Base-by-base conservation (phyloP, 306 rosid species). In the Gleditsia sinensis region DNA sequence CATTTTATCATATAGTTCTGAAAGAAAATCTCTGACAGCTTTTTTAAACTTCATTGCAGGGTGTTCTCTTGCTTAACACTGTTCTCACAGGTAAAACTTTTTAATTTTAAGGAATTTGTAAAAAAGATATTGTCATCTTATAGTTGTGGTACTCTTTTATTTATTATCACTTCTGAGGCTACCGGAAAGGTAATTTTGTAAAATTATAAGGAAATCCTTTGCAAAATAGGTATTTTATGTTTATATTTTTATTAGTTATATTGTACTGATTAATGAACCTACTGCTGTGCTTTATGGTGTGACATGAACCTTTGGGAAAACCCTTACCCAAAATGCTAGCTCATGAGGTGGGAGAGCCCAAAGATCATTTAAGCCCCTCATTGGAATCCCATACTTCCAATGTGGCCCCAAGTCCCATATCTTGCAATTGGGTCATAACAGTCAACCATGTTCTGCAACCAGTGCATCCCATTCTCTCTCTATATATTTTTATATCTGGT, bases 11-110 rank as follows among this genome's bases (percentile, higher is more conserved):
- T 28, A 16, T 20, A 28, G 20, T 67, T 51, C 37, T 59, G 23
- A 14, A 42, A 36, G 23, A 28, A 7, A 19, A 59, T 55, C 17
- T 48, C 78, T 88, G 71, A 83, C 76, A 50, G 65, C 16, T 40
- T 6, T 69, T 55, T 73, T n/a, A 46, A 33, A 69, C 48, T 79
- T 71, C 46, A 55, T 81, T 88, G 81, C 72, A 94, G 97, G 98
- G 98, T 43, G 96, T 94, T 69, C 90, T 94, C 72, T 80, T 94
- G 82, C 97, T 94, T 78, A 94, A 94, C 82, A 87, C 97, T 71
- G 98, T 90, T 78, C 97, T 94, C 20, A 90, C 97, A 24, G 98
- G 98, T 94, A 86, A 82, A 83, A 24, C 17, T 56, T 33, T 33
- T 59, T 4, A 33, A 12, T 40, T 81, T 67, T 34, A 7, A 43